A percentile compares a stretch with the other conserved stretches of the same genome.
Evolutionary conservation across 2,329 filamentous ascomycete genomes (phyloP).

Genomic region (Pezicula rhizophila): DNA sequence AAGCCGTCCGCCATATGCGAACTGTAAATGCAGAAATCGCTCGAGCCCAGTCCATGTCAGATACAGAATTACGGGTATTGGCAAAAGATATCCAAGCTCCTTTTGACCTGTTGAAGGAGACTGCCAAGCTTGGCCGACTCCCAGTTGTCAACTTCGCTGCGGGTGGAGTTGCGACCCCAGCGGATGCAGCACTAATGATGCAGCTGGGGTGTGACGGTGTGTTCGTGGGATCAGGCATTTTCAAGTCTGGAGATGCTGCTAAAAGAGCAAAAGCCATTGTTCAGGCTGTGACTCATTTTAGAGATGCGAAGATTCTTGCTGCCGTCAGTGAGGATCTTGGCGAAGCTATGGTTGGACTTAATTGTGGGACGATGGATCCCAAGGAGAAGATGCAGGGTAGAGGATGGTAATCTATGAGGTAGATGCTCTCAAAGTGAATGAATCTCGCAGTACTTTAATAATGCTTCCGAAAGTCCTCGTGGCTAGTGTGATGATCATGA

Average conservation of each 20-base stretch:
- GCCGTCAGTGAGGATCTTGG: constrained; percentile 83
- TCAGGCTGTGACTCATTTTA: constrained; percentile 85
- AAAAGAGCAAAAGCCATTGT: constrained; percentile 94
- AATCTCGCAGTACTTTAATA: not conserved
- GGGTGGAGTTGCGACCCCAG: constrained; percentile 97
- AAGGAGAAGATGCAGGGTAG: constrained; percentile 77
- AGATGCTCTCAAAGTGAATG: not conserved
- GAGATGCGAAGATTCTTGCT: constrained; percentile 77
- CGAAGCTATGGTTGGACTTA: constrained; percentile 98
- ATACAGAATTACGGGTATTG: constrained; percentile 69
- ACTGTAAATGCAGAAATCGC: constrained; percentile 80
- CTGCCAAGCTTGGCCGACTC: constrained; percentile 77
- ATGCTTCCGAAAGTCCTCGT: not conserved
- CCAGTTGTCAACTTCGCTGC: constrained; percentile 98
- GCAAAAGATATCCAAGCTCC: constrained; percentile 79
- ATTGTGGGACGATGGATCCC: constrained; percentile 70
- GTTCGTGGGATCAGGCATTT: constrained; percentile 94
- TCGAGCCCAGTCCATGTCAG: constrained; percentile 56
- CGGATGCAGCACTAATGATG: constrained; percentile 98
- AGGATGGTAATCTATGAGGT: constrained; percentile 60
- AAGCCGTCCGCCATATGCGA: constrained; percentile 94
- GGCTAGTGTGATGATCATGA: no score
- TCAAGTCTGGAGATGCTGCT: constrained; percentile 88
- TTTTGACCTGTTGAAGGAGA: constrained; percentile 74
- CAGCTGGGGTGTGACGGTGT: constrained; percentile 97